A percentile compares a stretch with the other conserved stretches of the same genome.
These are phyloP conservation scores for Begonia peltatifolia DNA, from an alignment of 306 rosid species.

Conservation along the genomic window DNA sequence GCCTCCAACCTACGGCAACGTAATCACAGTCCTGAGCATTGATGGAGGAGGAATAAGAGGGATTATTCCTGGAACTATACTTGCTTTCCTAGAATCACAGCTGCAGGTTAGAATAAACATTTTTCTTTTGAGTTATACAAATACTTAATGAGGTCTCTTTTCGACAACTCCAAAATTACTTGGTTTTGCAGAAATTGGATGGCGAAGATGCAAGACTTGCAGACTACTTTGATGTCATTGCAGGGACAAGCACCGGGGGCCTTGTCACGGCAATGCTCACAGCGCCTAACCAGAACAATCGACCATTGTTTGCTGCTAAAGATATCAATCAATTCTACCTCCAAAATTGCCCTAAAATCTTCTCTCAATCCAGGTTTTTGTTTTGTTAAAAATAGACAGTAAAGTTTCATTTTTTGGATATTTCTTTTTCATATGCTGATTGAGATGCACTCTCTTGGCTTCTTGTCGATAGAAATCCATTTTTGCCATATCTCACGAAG, in stretches of 20 bases:
- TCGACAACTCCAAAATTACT: neutral
- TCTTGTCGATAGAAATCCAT: too few species aligned
- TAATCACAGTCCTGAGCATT: neutral
- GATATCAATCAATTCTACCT: constrained; percentile 5
- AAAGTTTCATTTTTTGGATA: too few species aligned
- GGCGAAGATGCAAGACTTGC: constrained; percentile 3
- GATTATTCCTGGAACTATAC: constrained; percentile 4
- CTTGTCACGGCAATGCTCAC: too few species aligned
- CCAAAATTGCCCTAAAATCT: neutral
- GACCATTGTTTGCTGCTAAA: constrained; percentile 2
- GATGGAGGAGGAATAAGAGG: constrained; percentile 6
- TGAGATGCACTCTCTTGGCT: too few species aligned
- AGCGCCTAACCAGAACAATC: neutral
- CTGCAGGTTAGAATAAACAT: neutral
- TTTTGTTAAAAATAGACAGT: neutral
- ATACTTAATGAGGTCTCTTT: neutral
- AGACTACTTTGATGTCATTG: too few species aligned
- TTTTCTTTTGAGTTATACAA: neutral
- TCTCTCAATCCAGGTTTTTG: neutral
- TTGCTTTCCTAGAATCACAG: neutral
- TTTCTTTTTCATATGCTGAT: too few species aligned
- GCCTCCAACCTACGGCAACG: constrained; percentile 1
- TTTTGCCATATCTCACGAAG: too few species aligned
- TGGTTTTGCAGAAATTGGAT: constrained; percentile 4
- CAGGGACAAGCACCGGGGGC: too few species aligned